Evolutionary conservation across 2,329 filamentous ascomycete genomes (phyloP), one percentile per base, ranked within the genome.

Genomic region (Fusarium foetens): DNA sequence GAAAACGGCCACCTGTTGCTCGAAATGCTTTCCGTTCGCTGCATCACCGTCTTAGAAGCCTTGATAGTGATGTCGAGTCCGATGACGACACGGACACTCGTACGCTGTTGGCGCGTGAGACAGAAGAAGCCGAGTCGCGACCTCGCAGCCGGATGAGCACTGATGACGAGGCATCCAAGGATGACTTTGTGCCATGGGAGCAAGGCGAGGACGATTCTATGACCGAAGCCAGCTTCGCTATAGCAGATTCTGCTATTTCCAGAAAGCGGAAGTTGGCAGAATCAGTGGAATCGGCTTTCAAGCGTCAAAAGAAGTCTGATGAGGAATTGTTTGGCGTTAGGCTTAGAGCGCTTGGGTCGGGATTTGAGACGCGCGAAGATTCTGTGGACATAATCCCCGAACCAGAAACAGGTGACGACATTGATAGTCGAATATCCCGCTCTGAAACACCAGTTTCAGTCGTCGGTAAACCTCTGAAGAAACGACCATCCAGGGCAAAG

Each of bases 91-190:
- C 81, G 4, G 88, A 89, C 71, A 88, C 88, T 51, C 83, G 84
- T 42, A 83, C 83, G 38, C 64, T 81, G 35, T 90, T 92, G 17
- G 89, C 88, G 17, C 87, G 91, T 49, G 94, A 95, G 79, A 97
- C 93, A 0, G 95, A 97, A 79, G 95, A 96, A 72, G 90, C 91
- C 38, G 95, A 96, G 67, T 97, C 93, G 71, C 89, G 92, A 45
- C 92, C 92, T 53, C 90, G 91, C 48, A 97, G 93, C 80, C 93
- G 92, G 45, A 88, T 91, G 86, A 90, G 87, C 77, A 87, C 87
- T 4, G 89, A 91, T 65, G 88, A 90, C 55, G 86, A 89, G 63
- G 81, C 79, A 5, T 84, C 81, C 53, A 87, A 87, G 74, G 86
- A 89, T 55, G 86, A 85, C 7, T 84, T 84, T 58, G 82, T 78